Evolutionary conservation across 441 rosid genomes (phyloP), one percentile per base, ranked within the genome.

Genomic region (Gossypium laxum): DNA sequence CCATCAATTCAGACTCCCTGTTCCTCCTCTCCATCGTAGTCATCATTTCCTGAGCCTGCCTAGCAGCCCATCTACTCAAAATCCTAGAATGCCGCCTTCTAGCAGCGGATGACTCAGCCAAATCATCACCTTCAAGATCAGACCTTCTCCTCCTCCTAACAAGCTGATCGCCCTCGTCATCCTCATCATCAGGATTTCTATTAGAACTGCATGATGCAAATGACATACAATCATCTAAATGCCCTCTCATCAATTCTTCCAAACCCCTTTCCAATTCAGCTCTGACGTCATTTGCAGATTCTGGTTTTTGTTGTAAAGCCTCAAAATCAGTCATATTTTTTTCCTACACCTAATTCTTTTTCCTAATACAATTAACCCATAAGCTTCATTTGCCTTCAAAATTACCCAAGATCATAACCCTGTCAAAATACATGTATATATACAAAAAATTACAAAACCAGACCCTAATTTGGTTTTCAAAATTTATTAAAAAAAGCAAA

Each of bases 1-100:
- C 96, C 91, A 91, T 86, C 79, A 91, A 79, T 76, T 91, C 96
- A 0, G 96, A 85, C 82, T 91, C 96, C n/a, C 86, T 86, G 69
- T 86, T 89, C 84, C 94, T 81, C 84, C 90, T 89, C 81, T 91
- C 96, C 17, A 91, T 84, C 0, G 92, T 87, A n/a, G 96, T 89
- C 3, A 91, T 91, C 96, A 91, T 91, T 79, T 89, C 92, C 77
- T 89, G 94, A 6, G 96, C 96, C 69, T 91, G 96, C 48, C 93
- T 81, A 8, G 93, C 94, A 70, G 93, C 96, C 96, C 94, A 91
- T 67, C 83, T 69, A 72, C 96, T 87, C 80, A 89, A 78, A 74
- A 91, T 89, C 52, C 92, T 82, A 0, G 96, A 87, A 69, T 86
- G 92, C 41, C 91, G 88, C 77, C 91, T 74, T 77, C 94, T 85